Base-by-base conservation (phyloP, 139 green algal species). In the Chlamydomonas sp. region DNA sequence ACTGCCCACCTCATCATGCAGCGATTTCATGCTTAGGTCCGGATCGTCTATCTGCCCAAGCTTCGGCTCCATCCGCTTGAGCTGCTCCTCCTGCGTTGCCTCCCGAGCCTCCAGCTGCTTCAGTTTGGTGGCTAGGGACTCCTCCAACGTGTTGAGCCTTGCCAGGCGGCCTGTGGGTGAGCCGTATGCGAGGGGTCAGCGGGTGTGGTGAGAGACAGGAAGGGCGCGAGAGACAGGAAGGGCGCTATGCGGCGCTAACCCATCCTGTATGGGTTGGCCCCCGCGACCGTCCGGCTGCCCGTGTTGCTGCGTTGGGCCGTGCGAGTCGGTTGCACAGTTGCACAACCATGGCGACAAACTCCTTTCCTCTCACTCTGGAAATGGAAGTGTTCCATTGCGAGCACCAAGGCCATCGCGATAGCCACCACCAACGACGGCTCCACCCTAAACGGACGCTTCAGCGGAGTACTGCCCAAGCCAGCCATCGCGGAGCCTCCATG, bases 351-450 rank as follows among this genome's bases (percentile, higher is more conserved):
- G 31, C 31, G 31, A 49, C 66, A 12, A 12, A 15, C 66, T 15
- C 8, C 1, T 12, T 15, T 5, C 5, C 5, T 14, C 72, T 81
- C 61, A 66, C 83, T 58, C n/a, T 87, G 83, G 7, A 87, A 87
- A n/a, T 87, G 61, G 4, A 80, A 87, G 63, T 87, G 83, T 63
- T 87, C 83, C 0, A 87, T 17, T 0, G 72, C 72, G 1, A 87
- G 83, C 5, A 87, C 63, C 3, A 17, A 57, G 3, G 83, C 73
- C 10, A 87, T 62, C 5, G 63, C 31, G 1, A 87, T 14, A 4
- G 80, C 20, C 0, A 62, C 83, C 4, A 87, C 66, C 18, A 81
- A 15, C 7, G 60, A 67, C 0, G 68, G 68, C 0, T 69, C 77
- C 15, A 85, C 62, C 9, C 72, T 58, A 62, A 62, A 83, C 2